Percentiles rank a stretch among this genome's conserved stretches.
Evolutionary conservation across 306 rosid species (phyloP).

Genomic region (Quercus glauca): DNA sequence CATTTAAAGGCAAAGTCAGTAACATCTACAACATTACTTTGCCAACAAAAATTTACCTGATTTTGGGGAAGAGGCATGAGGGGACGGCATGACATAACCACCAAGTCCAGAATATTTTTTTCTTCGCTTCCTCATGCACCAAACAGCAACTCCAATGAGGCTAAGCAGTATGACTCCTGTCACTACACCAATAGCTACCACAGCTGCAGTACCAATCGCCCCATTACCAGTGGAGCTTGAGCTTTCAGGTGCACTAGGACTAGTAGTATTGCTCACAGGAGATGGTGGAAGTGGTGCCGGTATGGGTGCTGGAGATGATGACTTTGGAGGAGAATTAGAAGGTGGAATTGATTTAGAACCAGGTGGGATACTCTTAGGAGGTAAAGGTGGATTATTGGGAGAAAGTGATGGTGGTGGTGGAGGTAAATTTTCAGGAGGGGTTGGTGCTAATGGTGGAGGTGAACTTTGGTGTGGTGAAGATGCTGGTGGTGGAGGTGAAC

Average conservation of each 20-base stretch:
- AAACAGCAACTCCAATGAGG: conserved; percentile 56
- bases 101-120: conserved; percentile 41
- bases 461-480: neutral
- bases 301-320: conserved; percentile 37
- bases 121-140: conserved; percentile 63
- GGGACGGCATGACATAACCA: conserved; percentile 63
- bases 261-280: conserved; percentile 16
- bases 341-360: conserved; percentile 32
- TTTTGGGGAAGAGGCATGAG: conserved; percentile 45
- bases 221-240: conserved; percentile 31
- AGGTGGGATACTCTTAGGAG: conserved; percentile 34
- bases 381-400: conserved; percentile 38
- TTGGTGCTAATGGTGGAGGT: conserved; percentile 30
- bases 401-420: conserved; percentile 30
- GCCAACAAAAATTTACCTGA: conserved; percentile 51
- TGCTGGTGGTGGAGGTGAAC: conserved; percentile 35
- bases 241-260: conserved; percentile 24
- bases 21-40: neutral
- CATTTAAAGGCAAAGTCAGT: neutral
- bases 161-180: conserved; percentile 48
- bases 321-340: conserved; percentile 40
- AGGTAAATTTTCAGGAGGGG: conserved; percentile 10
- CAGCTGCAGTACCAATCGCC: conserved; percentile 52
- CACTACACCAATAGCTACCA: conserved; percentile 46
- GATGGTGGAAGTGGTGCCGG: conserved; percentile 43